Base-by-base conservation (phyloP, 148 eudicot species). In the Gaultheria prostrata region DNA sequence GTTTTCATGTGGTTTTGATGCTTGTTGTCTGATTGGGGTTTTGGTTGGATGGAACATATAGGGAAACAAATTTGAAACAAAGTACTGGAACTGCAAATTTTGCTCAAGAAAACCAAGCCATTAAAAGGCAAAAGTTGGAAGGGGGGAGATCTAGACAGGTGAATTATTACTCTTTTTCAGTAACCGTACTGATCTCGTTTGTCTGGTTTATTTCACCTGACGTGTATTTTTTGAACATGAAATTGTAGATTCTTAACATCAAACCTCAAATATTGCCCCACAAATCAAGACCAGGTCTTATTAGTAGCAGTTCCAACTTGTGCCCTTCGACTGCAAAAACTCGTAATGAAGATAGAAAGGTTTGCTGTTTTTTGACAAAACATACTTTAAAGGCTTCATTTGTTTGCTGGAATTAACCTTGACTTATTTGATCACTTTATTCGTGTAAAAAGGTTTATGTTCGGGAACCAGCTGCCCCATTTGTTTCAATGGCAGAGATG, bases 401-500 rank as follows among this genome's bases (percentile, higher is more conserved):
- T 33, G 35, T 57, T 63, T 48, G 35, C 53, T 33, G 45, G 45
- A 80, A 56, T 43, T 84, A 33, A 45, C 63, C 2, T 67, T 84
- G 49, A 79, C 86, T 76, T 89, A 76, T 79, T 61, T 2, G 70
- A 30, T 4, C 49, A 80, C 39, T 77, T 15, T 59, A 3, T 43
- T 83, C 49, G 6, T 80, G 56, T 83, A 39, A 78, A 63, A 80
- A 96, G 99, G 89, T 97, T 54, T 97, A 97, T 86, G 93, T 93
- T 35, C 85, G 99, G 79, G 98, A 94, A 84, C 92, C 80, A 72
- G 86, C 89, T 53, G 87, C 80, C 4, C 98, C 98, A 49, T 95
- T 95, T 88, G 94, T 95, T 86, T 97, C 98, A 48, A 90, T 87
- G 90, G 99, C 99, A 39, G 98, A 97, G 87, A 91, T 94, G 97